These are phyloP conservation scores for Ophiostoma angusticollis DNA, from an alignment of 2,329 filamentous ascomycete species.

Conservation along the genomic window DNA sequence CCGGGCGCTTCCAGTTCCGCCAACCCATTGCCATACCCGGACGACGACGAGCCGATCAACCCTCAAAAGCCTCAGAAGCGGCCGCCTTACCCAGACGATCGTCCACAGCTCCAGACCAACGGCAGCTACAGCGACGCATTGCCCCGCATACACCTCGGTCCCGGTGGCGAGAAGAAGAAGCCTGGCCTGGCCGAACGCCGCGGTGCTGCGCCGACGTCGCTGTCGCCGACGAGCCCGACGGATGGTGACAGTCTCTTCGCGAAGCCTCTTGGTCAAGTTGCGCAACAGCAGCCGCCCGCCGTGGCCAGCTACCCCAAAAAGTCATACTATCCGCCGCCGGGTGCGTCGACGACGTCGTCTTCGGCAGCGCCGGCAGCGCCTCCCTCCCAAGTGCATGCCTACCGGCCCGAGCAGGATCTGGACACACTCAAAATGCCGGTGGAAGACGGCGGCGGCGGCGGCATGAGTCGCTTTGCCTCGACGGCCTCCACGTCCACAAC, in stretches of 20 bases:
- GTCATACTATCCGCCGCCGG: slow-evolving; percentile 49
- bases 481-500: slow-evolving; percentile 91
- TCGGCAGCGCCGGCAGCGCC: not conserved
- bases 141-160: slow-evolving; percentile 42
- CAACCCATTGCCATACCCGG: slow-evolving; percentile 57
- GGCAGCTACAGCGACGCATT: slow-evolving; percentile 35
- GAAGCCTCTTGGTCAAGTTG: slow-evolving; percentile 37
- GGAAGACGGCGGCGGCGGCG: slow-evolving; percentile 20
- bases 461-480: slow-evolving; percentile 54
- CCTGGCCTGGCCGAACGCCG: slow-evolving; percentile 66
- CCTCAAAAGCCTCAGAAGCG: slow-evolving; percentile 28
- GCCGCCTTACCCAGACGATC: slow-evolving; percentile 32
- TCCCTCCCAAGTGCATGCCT: not conserved
- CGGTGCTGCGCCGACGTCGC: slow-evolving; percentile 66
- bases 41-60: slow-evolving; percentile 45
- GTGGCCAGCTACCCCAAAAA: slow-evolving; percentile 39
- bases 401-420: slow-evolving; percentile 4
- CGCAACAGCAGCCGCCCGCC: slow-evolving; percentile 21
- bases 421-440: slow-evolving; percentile 27
- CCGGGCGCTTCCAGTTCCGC: slow-evolving; percentile 60
- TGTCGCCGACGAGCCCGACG: slow-evolving; percentile 65
- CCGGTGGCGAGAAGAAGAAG: slow-evolving; percentile 40
- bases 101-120: slow-evolving; percentile 22
- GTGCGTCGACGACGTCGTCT: slow-evolving; percentile 13
- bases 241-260: slow-evolving; percentile 75